Base-by-base conservation (phyloP, 1,284 basidiomycete genomes). In the Mycocalia duriaeana region DNA sequence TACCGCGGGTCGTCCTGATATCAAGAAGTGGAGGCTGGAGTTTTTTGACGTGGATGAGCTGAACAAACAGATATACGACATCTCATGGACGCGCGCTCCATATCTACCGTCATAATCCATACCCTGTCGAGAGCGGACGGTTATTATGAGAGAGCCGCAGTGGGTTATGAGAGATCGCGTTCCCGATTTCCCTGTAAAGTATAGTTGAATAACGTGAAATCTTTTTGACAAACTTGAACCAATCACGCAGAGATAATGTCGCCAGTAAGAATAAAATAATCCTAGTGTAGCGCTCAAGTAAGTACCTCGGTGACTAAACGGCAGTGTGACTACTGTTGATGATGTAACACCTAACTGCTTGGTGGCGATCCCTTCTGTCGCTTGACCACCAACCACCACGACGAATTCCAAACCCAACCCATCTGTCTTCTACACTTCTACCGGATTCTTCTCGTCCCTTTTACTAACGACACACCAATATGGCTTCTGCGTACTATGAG, bases 401-500 rank as follows among this genome's bases (percentile, higher is more conserved):
- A 14, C 35, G n/a, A n/a, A n/a, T n/a, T n/a, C 28, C 28, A 36
- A 4, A 14, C 35, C 6, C 35, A 14, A 5, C 28, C n/a, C 20
- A 14, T 36, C 35, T 14, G n/a, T 19, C 35, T 36, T 4, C 35
- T 19, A 16, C 35, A 7, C 9, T 22, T 41, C 23, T n/a, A 11
- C n/a, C 9, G 25, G 11, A 19, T 23, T 41, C 11, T 39, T 5
- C 39, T 22, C 23, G 20, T 23, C 8, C 25, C 25, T 41, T 5
- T 24, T 20, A 11, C 20, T 39, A n/a, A 19, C n/a, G 35, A n/a
- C 14, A 36, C 36, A 11, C 8, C 9, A 42, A 43, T n/a, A 88
- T 88, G 85, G 85, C 85, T 40, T 69, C 85, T 22, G 89, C 86
- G 42, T 93, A 92, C 70, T 93, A 93, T 65, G 91, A 94, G 68